Conservation (phyloP, 331 rosid genomes). For the Malus hybrid region DNA sequence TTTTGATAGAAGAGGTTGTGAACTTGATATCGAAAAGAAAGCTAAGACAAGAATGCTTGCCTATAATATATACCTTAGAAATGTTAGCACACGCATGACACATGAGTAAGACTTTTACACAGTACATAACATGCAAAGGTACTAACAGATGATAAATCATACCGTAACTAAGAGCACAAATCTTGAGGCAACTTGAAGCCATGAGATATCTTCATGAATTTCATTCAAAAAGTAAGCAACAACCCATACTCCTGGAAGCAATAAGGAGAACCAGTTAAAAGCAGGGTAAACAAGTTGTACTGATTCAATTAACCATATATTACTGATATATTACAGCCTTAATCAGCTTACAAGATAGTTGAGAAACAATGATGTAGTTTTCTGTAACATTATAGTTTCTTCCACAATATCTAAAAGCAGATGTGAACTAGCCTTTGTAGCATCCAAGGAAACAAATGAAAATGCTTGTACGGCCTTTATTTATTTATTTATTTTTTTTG, state of each 20-base stretch:
- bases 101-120: not conserved
- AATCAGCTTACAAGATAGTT: not conserved
- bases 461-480: not conserved
- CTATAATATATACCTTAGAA: conserved; percentile 42
- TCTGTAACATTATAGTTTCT: not conserved
- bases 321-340: not conserved
- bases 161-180: conserved; percentile 73
- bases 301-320: not conserved
- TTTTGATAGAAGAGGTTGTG: conserved; percentile 94
- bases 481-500: no score
- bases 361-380: not conserved
- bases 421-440: not conserved
- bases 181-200: conserved; percentile 84
- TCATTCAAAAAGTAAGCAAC: conserved; percentile 73
- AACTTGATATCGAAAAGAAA: conserved; percentile 87
- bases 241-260: conserved; percentile 73
- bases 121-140: not conserved
- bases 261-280: conserved; percentile 15
- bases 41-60: conserved; percentile 75
- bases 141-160: conserved; percentile 20
- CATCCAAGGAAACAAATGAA: not conserved
- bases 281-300: not conserved
- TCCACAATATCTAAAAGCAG: not conserved
- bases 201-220: conserved; percentile 71
- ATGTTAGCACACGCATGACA: conserved; percentile 11